Conservation (phyloP, 768 basidiomycete genomes). For the Lentinus brumalis region DNA sequence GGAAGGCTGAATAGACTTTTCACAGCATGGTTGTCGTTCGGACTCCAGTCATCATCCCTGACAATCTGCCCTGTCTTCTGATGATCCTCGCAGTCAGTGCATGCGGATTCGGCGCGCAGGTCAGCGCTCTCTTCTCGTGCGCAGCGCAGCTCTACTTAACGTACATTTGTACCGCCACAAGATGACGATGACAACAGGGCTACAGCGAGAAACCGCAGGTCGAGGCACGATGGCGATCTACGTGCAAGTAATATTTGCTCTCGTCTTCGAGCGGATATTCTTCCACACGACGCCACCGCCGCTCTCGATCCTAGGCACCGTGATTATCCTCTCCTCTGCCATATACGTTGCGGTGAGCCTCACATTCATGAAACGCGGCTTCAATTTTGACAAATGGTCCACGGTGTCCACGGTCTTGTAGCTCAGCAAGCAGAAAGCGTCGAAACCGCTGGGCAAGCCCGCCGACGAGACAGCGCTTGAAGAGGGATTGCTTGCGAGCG, state of each 20-base stretch:
- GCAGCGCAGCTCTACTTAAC: background rate
- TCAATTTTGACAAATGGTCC: background rate
- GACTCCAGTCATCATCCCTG: constrained; percentile 48
- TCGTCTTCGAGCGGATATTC: constrained; percentile 62
- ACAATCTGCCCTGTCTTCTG: constrained; percentile 41
- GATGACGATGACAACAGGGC: constrained; percentile 63
- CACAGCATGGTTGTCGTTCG: constrained; percentile 45
- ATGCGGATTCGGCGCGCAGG: constrained; percentile 52
- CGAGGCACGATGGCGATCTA: constrained; percentile 66
- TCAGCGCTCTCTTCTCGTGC: constrained; percentile 2
- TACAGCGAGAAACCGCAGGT: constrained; percentile 66
- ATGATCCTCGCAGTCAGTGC: constrained; percentile 52
- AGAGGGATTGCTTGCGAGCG: background rate
- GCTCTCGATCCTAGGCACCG: constrained; percentile 62
- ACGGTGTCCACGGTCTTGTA: background rate
- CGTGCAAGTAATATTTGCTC: constrained; percentile 60
- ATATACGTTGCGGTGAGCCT: constrained; percentile 64
- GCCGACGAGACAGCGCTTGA: background rate
- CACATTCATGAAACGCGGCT: background rate
- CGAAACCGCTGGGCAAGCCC: background rate
- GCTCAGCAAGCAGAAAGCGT: background rate
- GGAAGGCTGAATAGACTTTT: background rate
- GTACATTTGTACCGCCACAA: background rate
- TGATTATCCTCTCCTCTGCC: constrained; percentile 64
- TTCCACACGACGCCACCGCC: constrained; percentile 61